Evolutionary conservation across 2,329 filamentous ascomycete genomes (phyloP), one percentile per base, ranked within the genome.

Genomic region (Claviceps maximensis): DNA sequence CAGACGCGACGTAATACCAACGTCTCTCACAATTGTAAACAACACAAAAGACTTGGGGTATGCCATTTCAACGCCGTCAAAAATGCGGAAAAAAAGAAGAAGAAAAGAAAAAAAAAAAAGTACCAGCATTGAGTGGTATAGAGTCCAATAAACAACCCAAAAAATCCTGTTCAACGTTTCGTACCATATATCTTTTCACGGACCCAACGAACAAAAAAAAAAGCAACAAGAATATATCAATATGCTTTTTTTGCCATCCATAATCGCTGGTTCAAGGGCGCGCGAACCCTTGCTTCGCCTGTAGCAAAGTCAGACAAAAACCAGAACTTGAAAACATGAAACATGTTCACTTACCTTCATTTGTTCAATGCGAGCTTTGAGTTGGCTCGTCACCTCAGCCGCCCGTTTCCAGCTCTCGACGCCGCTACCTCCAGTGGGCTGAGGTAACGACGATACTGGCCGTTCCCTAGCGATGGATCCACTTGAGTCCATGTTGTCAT

Each of bases 341-440:
- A 17, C 17, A 21, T 25, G 21, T 42, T 23, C 9, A 62, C 71
- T 59, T 62, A 80, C 81, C 78, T 97, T 98, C 93, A 98, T 98
- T 75, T 93, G 87, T 74, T 97, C 93, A 68, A 98, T 98, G 66
- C 93, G 82, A 51, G 91, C 89, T 74, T 97, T 98, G 63, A 98
- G 70, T 67, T 96, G 93, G 69, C 90, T 96, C 52, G 93, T 98
- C 54, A 98, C 93, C 73, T 98, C 93, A 2, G 93, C 93, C 19
- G 93, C 93, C 60, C 93, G 78, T 73, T 90, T 94, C 93, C 93
- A 98, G 66, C 90, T 97, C 72, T 98, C 93, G 2, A 63, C 67
- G 2, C 66, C 67, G 31, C 65, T 66, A 23, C 62, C 62, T 33
- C 62, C 62, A 7, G 62, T 54, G 4, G 68, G 62, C 23, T 68